phyloP scores from a whole-genome alignment of 225 moss, liverwort and hornwort species.

The Sphagnum contortum region DNA sequence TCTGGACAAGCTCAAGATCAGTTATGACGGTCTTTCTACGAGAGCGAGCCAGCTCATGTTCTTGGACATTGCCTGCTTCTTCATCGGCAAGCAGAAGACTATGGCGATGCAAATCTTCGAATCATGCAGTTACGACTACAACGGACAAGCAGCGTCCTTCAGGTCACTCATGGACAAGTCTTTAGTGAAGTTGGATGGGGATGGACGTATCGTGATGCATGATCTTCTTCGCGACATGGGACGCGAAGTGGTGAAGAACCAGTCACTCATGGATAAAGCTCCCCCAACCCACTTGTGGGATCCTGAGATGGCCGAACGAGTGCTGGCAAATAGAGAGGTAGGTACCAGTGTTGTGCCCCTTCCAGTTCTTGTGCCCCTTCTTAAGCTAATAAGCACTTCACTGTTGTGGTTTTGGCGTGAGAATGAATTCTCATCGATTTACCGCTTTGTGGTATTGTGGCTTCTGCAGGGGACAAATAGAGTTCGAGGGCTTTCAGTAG shows the following conservation, averaged over 20 bases:
- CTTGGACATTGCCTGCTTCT: conserved; percentile 23
- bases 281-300: conserved; percentile 12
- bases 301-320: background rate
- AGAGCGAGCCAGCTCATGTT: conserved; percentile 24
- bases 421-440: too few species aligned
- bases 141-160: conserved; percentile 5
- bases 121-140: conserved; percentile 10
- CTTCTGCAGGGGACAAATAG: conserved; percentile 11
- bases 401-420: too few species aligned
- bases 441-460: too few species aligned
- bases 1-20: conserved; percentile 17
- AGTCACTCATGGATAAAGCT: background rate
- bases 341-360: too few species aligned
- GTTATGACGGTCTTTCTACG: conserved; percentile 11
- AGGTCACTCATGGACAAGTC: conserved; percentile 10
- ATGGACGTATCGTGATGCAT: conserved; percentile 13
- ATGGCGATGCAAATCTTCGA: conserved; percentile 28
- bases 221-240: conserved; percentile 26
- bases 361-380: too few species aligned
- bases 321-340: conserved; percentile 2
- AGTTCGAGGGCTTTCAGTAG: conserved; percentile 14
- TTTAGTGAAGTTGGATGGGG: conserved; percentile 11
- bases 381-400: too few species aligned
- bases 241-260: conserved; percentile 3
- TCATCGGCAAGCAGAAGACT: conserved; percentile 9